A percentile compares a stretch with the other conserved stretches of the same genome.
Conservation (phyloP, 495 filamentous ascomycete genomes). For the Pyronema omphalodes region DNA sequence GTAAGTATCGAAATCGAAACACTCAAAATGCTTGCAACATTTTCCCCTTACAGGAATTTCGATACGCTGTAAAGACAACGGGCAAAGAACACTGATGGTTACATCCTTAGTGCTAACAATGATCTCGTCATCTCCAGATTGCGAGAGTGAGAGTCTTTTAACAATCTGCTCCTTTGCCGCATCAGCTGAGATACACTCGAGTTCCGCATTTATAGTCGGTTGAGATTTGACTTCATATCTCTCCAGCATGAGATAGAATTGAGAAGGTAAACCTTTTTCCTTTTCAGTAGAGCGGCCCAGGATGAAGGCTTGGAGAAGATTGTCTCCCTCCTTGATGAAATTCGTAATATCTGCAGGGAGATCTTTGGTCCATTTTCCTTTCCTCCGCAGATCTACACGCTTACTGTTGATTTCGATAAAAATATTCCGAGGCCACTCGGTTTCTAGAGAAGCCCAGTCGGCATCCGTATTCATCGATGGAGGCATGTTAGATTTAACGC, state of each 20-base stretch:
- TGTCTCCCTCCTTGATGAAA: conserved; percentile 33
- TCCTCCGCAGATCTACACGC: conserved; percentile 40
- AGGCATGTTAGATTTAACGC: not conserved
- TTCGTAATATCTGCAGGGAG: conserved; percentile 54
- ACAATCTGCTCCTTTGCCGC: not conserved
- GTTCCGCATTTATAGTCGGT: not conserved
- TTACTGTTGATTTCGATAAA: conserved; percentile 49
- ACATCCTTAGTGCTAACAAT: conserved; percentile 19
- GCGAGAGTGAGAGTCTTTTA: conserved; percentile 5
- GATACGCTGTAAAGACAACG: conserved; percentile 19
- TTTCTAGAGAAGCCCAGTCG: conserved; percentile 44
- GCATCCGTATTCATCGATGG: conserved; percentile 19
- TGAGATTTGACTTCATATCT: not conserved
- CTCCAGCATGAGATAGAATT: conserved; percentile 15
- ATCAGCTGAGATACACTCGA: conserved; percentile 4
- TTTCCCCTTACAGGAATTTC: conserved; percentile 14
- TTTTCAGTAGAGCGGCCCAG: conserved; percentile 27
- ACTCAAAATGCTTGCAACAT: conserved; percentile 18
- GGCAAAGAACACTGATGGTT: conserved; percentile 16
- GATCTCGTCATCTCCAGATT: conserved; percentile 15
- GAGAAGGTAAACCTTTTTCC: conserved; percentile 3
- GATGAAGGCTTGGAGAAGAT: conserved; percentile 35
- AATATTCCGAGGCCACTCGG: conserved; percentile 52
- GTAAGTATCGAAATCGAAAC: conserved; percentile 23
- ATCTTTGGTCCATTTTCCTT: conserved; percentile 53